Conservation (phyloP, 1,139 yeast genomes). For the Debaryomycetaceae sp. region DNA sequence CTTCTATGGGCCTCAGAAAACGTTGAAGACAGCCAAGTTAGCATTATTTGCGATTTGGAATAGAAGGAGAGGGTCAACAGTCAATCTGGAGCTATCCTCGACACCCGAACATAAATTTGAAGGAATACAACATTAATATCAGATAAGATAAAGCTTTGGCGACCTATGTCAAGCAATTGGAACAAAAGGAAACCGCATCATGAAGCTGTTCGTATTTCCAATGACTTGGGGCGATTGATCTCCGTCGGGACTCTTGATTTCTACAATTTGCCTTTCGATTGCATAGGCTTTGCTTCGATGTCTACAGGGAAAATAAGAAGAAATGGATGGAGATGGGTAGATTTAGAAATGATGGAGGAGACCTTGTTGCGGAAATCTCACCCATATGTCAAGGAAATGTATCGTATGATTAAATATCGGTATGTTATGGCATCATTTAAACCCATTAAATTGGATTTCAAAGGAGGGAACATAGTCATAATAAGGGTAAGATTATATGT, state of each 20-base stretch:
- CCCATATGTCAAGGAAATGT: constrained; percentile 29
- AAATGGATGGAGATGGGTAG: constrained; percentile 57
- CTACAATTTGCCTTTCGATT: constrained; percentile 32
- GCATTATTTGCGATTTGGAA: no score
- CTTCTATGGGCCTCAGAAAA: no score
- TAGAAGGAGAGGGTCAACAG: no score
- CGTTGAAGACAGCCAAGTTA: no score
- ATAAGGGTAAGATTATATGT: constrained; percentile 45
- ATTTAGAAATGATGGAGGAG: constrained; percentile 23
- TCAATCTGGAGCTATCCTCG: background rate
- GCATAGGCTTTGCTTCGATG: constrained; percentile 18
- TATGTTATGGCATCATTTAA: constrained; percentile 46
- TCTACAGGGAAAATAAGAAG: constrained; percentile 4
- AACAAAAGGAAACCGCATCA: constrained; percentile 5
- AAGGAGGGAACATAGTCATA: background rate
- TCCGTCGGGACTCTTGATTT: constrained; percentile 50
- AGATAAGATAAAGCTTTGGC: background rate
- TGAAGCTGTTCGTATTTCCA: constrained; percentile 26
- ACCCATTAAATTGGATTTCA: constrained; percentile 8
- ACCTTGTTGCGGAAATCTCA: constrained; percentile 11
- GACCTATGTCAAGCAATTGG: background rate
- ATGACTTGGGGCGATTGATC: constrained; percentile 34
- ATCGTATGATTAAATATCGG: constrained; percentile 36
- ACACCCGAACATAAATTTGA: background rate
- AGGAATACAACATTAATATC: no score